Evolutionary conservation across 768 basidiomycete species (phyloP), one percentile per base, ranked within the genome.

Genomic region (Mycena latifolia): DNA sequence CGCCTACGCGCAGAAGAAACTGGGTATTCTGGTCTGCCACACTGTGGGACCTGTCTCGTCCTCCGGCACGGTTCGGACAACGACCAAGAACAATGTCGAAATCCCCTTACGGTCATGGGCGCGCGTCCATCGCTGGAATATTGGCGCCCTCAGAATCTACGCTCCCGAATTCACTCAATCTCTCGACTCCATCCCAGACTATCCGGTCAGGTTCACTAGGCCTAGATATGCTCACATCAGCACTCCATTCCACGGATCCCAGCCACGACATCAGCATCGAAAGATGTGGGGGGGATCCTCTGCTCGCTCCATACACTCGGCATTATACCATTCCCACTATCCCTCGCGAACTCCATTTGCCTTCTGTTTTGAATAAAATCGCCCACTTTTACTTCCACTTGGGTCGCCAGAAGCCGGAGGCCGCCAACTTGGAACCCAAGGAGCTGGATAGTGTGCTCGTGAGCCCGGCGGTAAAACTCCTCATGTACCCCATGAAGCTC

Each of bases 311-410:
- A 11, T 45, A 22, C 22, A 31, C 15, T 33, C 18, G n/a, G 29
- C 31, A 33, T n/a, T n/a, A 33, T 33, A 33, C 31, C 31, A 11
- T 33, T 6, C 31, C 31, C 6, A 33, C 6, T n/a, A 20, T 22
- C 4, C 29, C 20, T 6, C 27, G n/a, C 29, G 33, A 24, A 2
- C 22, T 29, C 39, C 25, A n/a, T 8, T 27, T 56, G 10, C n/a
- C 37, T 31, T 29, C 37, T 27, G 22, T 58, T 12, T 22, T 58
- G 31, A 15, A 33, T 11, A 58, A 58, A 58, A 47, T 58, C 33
- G 57, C 57, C 7, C 57, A 58, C 57, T 58, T 58, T 33, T 46
- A 58, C 31, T 39, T 22, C 28, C 57, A 58, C 33, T 27, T 58
- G 24, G 14, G 14, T 10, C 57, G 57, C 22, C 33, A 47, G 12